These are phyloP conservation scores for Suillus brevipes DNA, from an alignment of 768 basidiomycete species.

Conservation along the genomic window DNA sequence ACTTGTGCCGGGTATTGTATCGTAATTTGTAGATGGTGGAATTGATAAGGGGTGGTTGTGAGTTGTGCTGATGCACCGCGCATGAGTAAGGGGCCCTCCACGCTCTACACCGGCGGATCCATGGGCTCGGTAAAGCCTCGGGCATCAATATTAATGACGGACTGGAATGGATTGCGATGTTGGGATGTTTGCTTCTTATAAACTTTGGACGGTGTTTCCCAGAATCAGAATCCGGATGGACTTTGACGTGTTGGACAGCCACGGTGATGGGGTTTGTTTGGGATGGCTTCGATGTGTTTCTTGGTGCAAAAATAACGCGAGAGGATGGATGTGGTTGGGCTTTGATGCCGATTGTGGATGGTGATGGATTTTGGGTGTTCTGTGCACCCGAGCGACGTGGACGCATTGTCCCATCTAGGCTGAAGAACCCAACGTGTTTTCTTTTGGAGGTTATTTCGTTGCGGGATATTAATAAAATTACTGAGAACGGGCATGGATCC, in stretches of 20 bases:
- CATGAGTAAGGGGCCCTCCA: neutral
- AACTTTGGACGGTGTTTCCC: neutral
- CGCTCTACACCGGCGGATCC: neutral
- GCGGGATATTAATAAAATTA: neutral
- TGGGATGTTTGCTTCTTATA: neutral
- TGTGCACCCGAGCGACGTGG: neutral
- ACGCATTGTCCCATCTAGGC: neutral
- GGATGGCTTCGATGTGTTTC: neutral
- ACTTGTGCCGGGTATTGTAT: neutral
- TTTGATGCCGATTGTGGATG: neutral
- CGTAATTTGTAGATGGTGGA: neutral
- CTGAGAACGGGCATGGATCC: neutral
- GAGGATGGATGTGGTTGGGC: no score
- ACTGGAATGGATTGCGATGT: neutral
- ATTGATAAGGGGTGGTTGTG: neutral
- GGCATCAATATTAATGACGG: neutral
- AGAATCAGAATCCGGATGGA: no score
- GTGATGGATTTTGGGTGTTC: no score
- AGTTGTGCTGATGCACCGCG: neutral
- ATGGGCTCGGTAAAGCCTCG: neutral
- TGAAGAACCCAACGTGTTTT: neutral
- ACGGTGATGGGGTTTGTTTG: neutral
- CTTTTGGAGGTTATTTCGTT: neutral
- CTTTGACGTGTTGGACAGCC: no score
- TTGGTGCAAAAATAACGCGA: neutral